Evolutionary conservation across 768 basidiomycete species (phyloP).

Genomic region (Naganishia friedmannii): DNA sequence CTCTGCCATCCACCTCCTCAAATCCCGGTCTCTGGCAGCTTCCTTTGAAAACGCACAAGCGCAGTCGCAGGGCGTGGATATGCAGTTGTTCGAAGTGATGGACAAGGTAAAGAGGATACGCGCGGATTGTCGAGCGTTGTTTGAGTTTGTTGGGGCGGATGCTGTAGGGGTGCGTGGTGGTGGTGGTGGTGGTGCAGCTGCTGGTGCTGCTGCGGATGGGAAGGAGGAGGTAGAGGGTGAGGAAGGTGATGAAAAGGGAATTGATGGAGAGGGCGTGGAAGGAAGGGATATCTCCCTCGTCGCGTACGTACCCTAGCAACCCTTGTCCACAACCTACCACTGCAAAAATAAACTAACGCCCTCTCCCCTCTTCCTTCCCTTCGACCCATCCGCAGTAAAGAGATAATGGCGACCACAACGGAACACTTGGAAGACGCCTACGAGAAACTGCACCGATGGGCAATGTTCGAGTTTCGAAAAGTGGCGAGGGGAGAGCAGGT

Average conservation of each 20-base stretch:
- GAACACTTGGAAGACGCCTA: slow-evolving; percentile 82
- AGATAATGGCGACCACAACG: slow-evolving; percentile 81
- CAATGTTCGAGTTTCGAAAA: slow-evolving; percentile 76
- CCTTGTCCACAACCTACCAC: background rate
- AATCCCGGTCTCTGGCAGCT: slow-evolving; percentile 71
- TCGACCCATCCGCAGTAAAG: slow-evolving; percentile 59
- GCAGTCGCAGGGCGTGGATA: slow-evolving; percentile 55
- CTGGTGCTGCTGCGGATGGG: background rate
- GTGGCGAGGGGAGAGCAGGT: slow-evolving; percentile 66
- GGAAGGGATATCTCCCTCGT: slow-evolving; percentile 50
- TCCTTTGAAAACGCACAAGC: too few relatives aligned
- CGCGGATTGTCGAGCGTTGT: slow-evolving; percentile 76
- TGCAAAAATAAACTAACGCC: background rate
- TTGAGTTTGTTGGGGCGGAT: slow-evolving; percentile 49
- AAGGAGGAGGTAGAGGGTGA: background rate
- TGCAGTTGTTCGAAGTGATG: slow-evolving; percentile 77
- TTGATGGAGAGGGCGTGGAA: slow-evolving; percentile 57
- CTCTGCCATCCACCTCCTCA: slow-evolving; percentile 69
- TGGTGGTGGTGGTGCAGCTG: background rate
- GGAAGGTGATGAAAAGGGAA: background rate
- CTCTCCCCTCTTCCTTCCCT: background rate
- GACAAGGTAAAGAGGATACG: slow-evolving; percentile 79
- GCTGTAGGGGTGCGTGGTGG: background rate
- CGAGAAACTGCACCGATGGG: slow-evolving; percentile 82
- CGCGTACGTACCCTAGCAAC: slow-evolving; percentile 41